Percentiles rank a stretch among this genome's conserved stretches.
These are phyloP conservation scores for Tulasnella sp. DNA, from an alignment of 768 basidiomycete species.

Conservation along the genomic window DNA sequence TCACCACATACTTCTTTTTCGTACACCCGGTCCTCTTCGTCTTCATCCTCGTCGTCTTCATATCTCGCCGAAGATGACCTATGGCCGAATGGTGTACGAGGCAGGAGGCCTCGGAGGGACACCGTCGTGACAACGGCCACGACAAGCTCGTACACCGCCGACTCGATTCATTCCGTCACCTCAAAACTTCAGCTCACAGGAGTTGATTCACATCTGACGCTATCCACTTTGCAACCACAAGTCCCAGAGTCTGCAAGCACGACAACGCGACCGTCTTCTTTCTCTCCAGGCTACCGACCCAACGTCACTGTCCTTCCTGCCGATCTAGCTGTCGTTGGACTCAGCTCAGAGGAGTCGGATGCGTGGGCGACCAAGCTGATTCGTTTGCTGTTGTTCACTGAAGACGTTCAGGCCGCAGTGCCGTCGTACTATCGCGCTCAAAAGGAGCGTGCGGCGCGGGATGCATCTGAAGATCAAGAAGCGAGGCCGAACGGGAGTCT, in stretches of 20 bases:
- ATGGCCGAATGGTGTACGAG: background rate
- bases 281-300: slow-evolving; percentile 27
- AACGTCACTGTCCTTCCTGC: slow-evolving; percentile 55
- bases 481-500: too few relatives aligned
- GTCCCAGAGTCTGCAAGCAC: too few relatives aligned
- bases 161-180: too few relatives aligned
- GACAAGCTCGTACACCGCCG: background rate
- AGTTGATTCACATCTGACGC: too few relatives aligned
- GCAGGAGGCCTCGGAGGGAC: background rate
- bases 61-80: background rate
- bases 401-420: background rate
- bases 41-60: background rate
- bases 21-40: background rate
- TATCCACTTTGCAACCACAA: too few relatives aligned
- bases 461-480: background rate
- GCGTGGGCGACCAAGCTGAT: slow-evolving; percentile 68
- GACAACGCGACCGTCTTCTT: too few relatives aligned
- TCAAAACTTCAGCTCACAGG: too few relatives aligned
- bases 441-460: background rate
- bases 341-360: slow-evolving; percentile 55
- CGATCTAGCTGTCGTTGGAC: slow-evolving; percentile 65
- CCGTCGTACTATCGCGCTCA: background rate
- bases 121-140: background rate
- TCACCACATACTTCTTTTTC: too few relatives aligned
- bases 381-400: slow-evolving; percentile 39